Evolutionary conservation across 352 stramenopile genomes (phyloP).

Genomic region (Pythium sp.): DNA sequence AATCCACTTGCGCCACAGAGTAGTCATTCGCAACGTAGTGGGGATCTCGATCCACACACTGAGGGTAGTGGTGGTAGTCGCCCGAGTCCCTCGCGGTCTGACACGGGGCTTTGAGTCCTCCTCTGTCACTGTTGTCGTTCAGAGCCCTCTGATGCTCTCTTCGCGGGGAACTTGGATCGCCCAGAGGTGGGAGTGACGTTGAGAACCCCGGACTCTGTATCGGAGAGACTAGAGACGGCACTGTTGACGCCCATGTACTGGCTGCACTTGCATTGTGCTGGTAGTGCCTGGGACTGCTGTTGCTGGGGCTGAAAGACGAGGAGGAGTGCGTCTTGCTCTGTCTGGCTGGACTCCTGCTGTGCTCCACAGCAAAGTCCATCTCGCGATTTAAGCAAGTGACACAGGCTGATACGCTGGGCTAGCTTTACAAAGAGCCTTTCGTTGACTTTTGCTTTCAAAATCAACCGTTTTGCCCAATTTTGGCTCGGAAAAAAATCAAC

Average conservation of each 20-base stretch:
- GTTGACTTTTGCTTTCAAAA: not conserved
- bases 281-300: not conserved
- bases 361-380: not conserved
- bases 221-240: not conserved
- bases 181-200: constrained; percentile 7
- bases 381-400: not conserved
- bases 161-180: constrained; percentile 2
- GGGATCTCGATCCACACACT: not conserved
- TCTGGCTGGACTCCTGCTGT: not conserved
- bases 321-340: not conserved
- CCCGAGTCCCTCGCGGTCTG: not conserved
- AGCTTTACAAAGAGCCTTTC: not conserved
- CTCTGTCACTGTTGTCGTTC: not conserved
- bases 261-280: not conserved
- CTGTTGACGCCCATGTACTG: not conserved
- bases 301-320: not conserved
- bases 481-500: no score
- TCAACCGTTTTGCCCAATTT: no score
- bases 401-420: no score
- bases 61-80: not conserved
- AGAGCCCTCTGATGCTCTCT: not conserved
- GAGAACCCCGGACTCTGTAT: not conserved
- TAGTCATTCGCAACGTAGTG: constrained; percentile 19
- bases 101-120: not conserved
- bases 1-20: constrained; percentile 30